Base-by-base conservation (phyloP, 1,284 basidiomycete species). In the Ceratobasidium sp. region DNA sequence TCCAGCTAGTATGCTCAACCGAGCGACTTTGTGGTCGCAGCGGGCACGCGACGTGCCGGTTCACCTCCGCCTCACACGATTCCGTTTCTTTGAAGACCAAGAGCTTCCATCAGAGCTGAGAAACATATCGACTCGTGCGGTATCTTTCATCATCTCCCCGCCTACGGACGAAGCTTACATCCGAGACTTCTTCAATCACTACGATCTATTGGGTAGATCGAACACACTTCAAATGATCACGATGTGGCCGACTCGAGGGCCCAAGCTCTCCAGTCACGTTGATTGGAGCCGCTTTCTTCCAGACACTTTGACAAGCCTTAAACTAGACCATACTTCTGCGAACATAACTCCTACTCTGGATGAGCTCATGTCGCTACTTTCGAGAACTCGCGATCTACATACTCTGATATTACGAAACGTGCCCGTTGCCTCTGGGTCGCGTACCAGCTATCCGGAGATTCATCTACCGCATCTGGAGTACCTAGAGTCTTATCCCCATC, bases 301-400 rank as follows among this genome's bases (percentile, higher is more conserved):
- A 17, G n/a, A 57, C 54, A 57, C 54, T 26, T 23, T 57, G n/a
- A 57, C 54, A 57, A 23, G 10, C 10, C 13, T 57, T 26, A 57
- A 57, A 23, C 23, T 57, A 23, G 13, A 10, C 54, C 20, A 17
- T 17, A 57, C 54, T 23, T n/a, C 54, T n/a, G 54, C 20, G n/a
- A 57, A 57, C n/a, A 57, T 57, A 57, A 57, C 54, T 23, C 54
- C 54, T 23, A 57, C 54, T 20, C 20, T 57, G 54, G 54, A 57
- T 57, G 54, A 57, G n/a, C 54, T 57, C 54, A 17, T 57, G 54
- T 23, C n/a, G n/a, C n/a, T 57, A 10, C 54, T 57, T 26, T 57
- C 54, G 26, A 17, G 54, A 17, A 57, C 54, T 10, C 54, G n/a
- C n/a, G 23, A 57, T 57, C n/a, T 57, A 57, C 54, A 26, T 26